phyloP scores from a whole-genome alignment of 345 rosid genomes.

The Ceriops tagal region DNA sequence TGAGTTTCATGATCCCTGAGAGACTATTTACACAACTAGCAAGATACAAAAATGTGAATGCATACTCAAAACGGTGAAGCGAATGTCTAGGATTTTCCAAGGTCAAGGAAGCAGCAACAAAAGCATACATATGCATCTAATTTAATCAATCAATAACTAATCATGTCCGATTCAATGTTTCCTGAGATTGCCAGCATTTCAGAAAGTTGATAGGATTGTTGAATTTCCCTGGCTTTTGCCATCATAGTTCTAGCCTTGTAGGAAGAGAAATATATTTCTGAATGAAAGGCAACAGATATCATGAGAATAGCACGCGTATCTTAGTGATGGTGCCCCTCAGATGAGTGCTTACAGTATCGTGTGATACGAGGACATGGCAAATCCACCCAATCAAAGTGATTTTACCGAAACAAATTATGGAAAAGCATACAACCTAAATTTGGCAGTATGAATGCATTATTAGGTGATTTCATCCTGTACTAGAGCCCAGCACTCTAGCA shows the following conservation, averaged over 20 bases:
- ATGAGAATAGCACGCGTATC: background rate
- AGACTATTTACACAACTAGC: too few relatives aligned
- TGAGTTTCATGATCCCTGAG: too few relatives aligned
- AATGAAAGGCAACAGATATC: background rate
- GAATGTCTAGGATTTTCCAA: too few relatives aligned
- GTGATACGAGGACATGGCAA: too few relatives aligned
- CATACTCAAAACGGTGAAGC: too few relatives aligned
- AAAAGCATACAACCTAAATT: background rate
- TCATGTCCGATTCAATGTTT: too few relatives aligned
- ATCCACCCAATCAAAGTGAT: slow-evolving; percentile 2
- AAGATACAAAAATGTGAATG: too few relatives aligned
- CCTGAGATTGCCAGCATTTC: too few relatives aligned
- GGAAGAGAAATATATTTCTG: background rate
- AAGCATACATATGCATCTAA: background rate
- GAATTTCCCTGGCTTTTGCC: too few relatives aligned
- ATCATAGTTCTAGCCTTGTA: too few relatives aligned
- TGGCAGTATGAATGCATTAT: background rate
- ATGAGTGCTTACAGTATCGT: background rate
- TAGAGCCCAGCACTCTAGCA: background rate
- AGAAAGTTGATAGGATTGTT: too few relatives aligned
- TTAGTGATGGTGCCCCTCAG: background rate
- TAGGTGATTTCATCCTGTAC: slow-evolving; percentile 1
- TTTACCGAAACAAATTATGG: background rate
- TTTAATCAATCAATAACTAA: background rate
- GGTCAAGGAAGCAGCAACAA: too few relatives aligned